phyloP scores from a whole-genome alignment of 495 filamentous ascomycete genomes.

The Pyronema domesticum region DNA sequence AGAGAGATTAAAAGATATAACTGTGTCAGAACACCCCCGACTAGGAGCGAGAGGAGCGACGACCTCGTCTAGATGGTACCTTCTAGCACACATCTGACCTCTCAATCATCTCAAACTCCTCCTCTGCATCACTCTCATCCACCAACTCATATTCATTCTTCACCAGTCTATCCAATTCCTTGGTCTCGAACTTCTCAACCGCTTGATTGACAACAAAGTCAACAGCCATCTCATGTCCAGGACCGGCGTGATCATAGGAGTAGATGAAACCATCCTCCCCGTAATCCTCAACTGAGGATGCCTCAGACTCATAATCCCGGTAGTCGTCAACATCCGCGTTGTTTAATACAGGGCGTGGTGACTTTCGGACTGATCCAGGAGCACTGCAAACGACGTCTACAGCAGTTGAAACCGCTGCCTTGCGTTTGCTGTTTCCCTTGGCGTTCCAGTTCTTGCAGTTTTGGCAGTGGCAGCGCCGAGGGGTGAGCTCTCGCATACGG shows the following conservation, averaged over 20 bases:
- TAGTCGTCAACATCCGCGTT: constrained; percentile 6
- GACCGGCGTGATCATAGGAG: constrained; percentile 15
- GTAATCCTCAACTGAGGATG: constrained; percentile 11
- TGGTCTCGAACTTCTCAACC: constrained; percentile 23
- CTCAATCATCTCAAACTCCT: constrained; percentile 18
- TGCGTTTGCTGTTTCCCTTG: not conserved
- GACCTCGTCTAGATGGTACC: too few species aligned
- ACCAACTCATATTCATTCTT: constrained; percentile 23
- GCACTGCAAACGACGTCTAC: not conserved
- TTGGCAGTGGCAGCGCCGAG: constrained; percentile 10
- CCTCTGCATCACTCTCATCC: constrained; percentile 6
- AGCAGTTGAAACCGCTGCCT: not conserved
- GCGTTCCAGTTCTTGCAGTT: not conserved
- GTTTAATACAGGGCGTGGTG: not conserved
- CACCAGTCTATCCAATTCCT: constrained; percentile 19
- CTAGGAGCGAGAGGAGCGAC: too few species aligned
- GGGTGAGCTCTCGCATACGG: constrained; percentile 8
- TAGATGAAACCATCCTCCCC: constrained; percentile 12
- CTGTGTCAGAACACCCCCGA: too few species aligned
- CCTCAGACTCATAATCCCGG: constrained; percentile 11
- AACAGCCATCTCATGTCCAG: constrained; percentile 4
- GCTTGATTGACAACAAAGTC: constrained; percentile 20
- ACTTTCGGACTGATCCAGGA: not conserved
- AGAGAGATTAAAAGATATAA: too few species aligned
- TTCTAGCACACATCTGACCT: too few species aligned